Evolutionary conservation across 2,329 filamentous ascomycete species (phyloP), one percentile per base, ranked within the genome.

Genomic region (Hymenoscyphus occultus): DNA sequence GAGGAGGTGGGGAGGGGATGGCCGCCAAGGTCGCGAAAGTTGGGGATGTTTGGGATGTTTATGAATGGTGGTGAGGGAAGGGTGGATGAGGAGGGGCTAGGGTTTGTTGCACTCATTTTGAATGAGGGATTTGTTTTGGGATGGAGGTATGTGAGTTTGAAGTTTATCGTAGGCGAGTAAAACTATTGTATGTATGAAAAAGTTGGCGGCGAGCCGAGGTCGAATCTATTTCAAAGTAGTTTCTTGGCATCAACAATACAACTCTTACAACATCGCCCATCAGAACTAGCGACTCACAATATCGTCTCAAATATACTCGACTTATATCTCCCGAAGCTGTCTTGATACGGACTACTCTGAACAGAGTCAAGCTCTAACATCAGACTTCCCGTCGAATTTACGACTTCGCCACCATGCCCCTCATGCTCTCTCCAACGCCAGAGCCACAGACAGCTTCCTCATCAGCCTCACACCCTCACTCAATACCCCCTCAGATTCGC

Each of bases 11-110:
- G 64, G 57, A 84, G 73, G 10, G 81, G 78, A 68, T 87, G 86
- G 56, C 86, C 86, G 68, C 87, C 88, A 32, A 89, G 78, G 73
- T 90, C 88, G 63, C 90, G 83, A 74, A 92, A 87, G 77, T 92
- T 92, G 67, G 80, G 80, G 42, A 91, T 80, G 22, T 88, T 88
- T 2, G 81, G 77, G 40, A 89, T 78, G 62, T 73, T 64, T 64
- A 82, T 71, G 71, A 86, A 86, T 10, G 83, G 83, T 16, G 81
- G 81, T 3, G 72, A 75, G 32, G 76, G 77, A 14, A 75, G 71
- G 48, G 60, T 39, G 51, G 69, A 2, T 1, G 10, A 42, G 12
- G 60, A 59, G 56, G 57, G 19, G 45, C 9, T 32, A 32, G 32
- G 42, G 31, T 45, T 39, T 22, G 65, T 28, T 22, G 54, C 42